Conservation (phyloP, 2,329 filamentous ascomycete species). For the Ophiosphaerella korrae region DNA sequence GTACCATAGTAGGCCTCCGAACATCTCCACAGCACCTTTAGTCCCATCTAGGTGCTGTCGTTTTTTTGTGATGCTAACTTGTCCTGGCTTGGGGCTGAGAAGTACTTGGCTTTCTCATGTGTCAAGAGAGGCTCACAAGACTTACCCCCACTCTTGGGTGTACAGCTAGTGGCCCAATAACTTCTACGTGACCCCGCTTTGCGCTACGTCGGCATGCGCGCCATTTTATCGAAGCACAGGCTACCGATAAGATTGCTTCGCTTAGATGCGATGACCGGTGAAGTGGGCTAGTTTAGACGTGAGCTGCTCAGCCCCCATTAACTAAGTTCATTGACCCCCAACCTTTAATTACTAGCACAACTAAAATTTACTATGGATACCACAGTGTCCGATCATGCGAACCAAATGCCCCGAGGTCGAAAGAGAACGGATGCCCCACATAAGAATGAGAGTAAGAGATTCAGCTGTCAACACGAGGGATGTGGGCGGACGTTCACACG, state of each 20-base stretch:
- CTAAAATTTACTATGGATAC: conserved; percentile 23
- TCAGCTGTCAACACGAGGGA: conserved; percentile 73
- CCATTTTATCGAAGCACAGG: conserved; percentile 17
- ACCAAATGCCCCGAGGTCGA: conserved; percentile 61
- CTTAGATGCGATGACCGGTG: conserved; percentile 12
- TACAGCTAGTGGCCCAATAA: not conserved
- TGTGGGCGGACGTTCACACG: conserved; percentile 95
- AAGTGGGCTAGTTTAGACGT: not conserved
- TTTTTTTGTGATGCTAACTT: too few relatives aligned
- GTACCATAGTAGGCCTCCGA: too few relatives aligned
- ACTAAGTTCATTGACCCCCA: conserved; percentile 30
- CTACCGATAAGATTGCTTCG: conserved; percentile 17
- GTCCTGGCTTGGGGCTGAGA: too few relatives aligned
- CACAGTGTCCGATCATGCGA: conserved; percentile 16
- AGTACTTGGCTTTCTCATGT: too few relatives aligned
- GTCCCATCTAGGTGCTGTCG: too few relatives aligned
- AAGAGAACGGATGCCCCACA: conserved; percentile 64
- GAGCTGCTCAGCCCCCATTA: conserved; percentile 29
- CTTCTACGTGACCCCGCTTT: conserved; percentile 22
- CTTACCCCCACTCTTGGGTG: conserved; percentile 23
- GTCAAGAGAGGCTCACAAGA: too few relatives aligned
- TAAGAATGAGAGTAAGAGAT: conserved; percentile 58
- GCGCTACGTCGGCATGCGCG: conserved; percentile 12
- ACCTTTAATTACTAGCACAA: conserved; percentile 30
- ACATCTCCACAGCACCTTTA: too few relatives aligned